phyloP scores from a whole-genome alignment of 352 stramenopile species.

The Phytopythium litorale region DNA sequence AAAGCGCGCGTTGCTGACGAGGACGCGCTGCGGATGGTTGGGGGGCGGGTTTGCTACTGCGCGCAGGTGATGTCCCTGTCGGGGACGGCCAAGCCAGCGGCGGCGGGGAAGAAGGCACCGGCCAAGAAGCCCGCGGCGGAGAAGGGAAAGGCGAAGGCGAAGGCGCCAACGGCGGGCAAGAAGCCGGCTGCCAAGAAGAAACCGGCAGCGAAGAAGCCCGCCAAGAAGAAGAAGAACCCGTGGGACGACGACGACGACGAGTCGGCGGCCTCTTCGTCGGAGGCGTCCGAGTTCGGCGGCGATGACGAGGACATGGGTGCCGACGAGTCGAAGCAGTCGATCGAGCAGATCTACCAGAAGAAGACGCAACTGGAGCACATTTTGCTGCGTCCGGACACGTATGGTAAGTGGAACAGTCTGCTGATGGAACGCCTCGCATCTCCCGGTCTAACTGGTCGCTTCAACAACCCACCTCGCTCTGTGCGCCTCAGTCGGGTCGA shows the following conservation, averaged over 20 bases:
- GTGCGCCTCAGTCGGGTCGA: conserved; percentile 63
- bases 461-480: not conserved
- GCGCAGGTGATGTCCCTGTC: conserved; percentile 22
- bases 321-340: conserved; percentile 50
- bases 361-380: conserved; percentile 98
- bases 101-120: conserved; percentile 13
- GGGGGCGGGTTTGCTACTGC: not conserved
- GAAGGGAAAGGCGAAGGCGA: conserved; percentile 26
- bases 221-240: conserved; percentile 47
- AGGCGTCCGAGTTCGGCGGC: conserved; percentile 20
- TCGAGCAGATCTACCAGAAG: conserved; percentile 96
- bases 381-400: conserved; percentile 96
- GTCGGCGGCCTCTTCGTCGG: conserved; percentile 9
- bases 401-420: conserved; percentile 63
- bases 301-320: conserved; percentile 20
- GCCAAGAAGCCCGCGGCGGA: conserved; percentile 23
- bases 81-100: conserved; percentile 13
- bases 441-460: not conserved
- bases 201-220: conserved; percentile 21
- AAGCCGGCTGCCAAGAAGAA: conserved; percentile 36
- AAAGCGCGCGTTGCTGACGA: not conserved
- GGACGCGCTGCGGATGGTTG: not conserved
- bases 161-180: conserved; percentile 9
- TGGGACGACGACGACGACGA: conserved; percentile 43
- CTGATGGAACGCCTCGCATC: not conserved